A percentile compares a stretch with the other conserved stretches of the same genome.
phyloP scores from a whole-genome alignment of 192 early-diverging fungal genomes.

The Podila epicladia region DNA sequence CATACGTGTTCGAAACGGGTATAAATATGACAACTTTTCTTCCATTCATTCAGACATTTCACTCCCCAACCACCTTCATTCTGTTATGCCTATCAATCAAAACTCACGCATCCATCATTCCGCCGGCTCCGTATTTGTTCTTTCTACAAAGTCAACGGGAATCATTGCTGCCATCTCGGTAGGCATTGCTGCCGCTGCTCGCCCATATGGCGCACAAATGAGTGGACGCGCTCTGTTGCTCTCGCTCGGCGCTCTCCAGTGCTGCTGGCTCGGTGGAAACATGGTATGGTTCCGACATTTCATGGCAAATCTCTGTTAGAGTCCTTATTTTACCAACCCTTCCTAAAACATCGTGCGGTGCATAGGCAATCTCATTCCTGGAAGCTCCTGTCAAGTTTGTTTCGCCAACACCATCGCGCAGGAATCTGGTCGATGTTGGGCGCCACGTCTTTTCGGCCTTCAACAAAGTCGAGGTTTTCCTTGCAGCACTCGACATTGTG shows the following conservation, averaged over 20 bases:
- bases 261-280: conserved; percentile 39
- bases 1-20: too few relatives aligned
- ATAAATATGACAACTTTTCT: not conserved
- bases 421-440: conserved; percentile 37
- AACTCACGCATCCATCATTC: conserved; percentile 29
- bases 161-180: conserved; percentile 32
- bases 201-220: conserved; percentile 14
- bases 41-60: conserved; percentile 3
- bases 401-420: conserved; percentile 28
- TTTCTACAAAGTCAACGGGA: conserved; percentile 41
- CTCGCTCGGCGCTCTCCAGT: conserved; percentile 39
- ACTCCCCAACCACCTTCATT: not conserved
- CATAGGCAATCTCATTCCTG: conserved; percentile 46
- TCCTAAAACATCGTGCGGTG: not conserved
- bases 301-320: not conserved
- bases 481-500: conserved; percentile 39
- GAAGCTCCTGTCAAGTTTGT: conserved; percentile 53
- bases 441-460: conserved; percentile 53
- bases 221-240: conserved; percentile 16
- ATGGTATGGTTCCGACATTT: conserved; percentile 9
- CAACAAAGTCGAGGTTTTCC: conserved; percentile 48
- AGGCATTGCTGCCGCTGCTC: conserved; percentile 31
- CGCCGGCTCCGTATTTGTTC: conserved; percentile 28
- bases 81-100: conserved; percentile 11
- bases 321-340: not conserved